phyloP scores from a whole-genome alignment of 1,139 yeast genomes.

The Casaregolazyma lundiana region DNA sequence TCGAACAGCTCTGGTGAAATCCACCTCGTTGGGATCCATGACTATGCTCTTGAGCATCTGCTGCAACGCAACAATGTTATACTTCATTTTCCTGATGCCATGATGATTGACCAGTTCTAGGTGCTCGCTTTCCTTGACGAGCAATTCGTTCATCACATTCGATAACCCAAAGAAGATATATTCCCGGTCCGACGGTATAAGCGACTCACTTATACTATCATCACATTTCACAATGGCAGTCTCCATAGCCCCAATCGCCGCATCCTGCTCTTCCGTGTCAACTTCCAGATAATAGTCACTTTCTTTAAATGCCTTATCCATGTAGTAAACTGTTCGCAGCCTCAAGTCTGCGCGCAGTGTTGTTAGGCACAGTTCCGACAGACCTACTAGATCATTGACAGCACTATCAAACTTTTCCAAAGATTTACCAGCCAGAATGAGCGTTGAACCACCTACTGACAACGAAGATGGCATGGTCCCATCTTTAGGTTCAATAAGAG shows the following conservation, averaged over 20 bases:
- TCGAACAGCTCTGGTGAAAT: slow-evolving; percentile 51
- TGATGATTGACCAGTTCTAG: slow-evolving; percentile 53
- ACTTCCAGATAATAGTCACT: slow-evolving; percentile 40
- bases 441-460: slow-evolving; percentile 12
- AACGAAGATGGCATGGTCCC: slow-evolving; percentile 8
- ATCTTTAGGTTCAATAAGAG: slow-evolving; percentile 10
- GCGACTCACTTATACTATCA: slow-evolving; percentile 34
- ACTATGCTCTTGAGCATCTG: slow-evolving; percentile 67
- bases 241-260: slow-evolving; percentile 55
- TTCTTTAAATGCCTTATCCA: slow-evolving; percentile 42
- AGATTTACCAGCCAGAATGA: slow-evolving; percentile 36
- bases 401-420: slow-evolving; percentile 46
- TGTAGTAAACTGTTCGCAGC: slow-evolving; percentile 55
- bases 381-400: slow-evolving; percentile 42
- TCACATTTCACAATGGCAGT: slow-evolving; percentile 52
- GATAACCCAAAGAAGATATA: slow-evolving; percentile 49
- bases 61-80: slow-evolving; percentile 69
- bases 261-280: slow-evolving; percentile 63
- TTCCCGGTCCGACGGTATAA: slow-evolving; percentile 30
- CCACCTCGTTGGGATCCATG: slow-evolving; percentile 52
- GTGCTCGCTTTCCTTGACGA: slow-evolving; percentile 57
- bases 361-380: slow-evolving; percentile 48
- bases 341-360: slow-evolving; percentile 64
- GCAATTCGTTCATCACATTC: slow-evolving; percentile 49
- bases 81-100: slow-evolving; percentile 63